Evolutionary conservation across 331 rosid genomes (phyloP), one percentile per base, ranked within the genome.

Genomic region (Acacia concinna): DNA sequence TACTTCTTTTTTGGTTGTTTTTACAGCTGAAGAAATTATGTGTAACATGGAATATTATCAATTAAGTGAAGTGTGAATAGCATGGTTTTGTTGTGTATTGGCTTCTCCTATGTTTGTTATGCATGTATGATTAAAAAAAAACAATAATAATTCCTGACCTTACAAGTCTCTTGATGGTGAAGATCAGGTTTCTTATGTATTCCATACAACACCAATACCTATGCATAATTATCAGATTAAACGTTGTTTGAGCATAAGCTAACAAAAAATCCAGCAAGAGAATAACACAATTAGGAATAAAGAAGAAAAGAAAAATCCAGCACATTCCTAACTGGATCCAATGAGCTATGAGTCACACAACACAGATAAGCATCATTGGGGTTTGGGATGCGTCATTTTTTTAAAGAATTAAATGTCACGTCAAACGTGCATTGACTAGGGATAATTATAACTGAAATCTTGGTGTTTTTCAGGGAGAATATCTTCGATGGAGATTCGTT

Each of bases 21-120:
- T 14, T 20, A 41, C 51, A 76, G 68, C 70, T 54, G 86, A 85
- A 85, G 83, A 80, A 86, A 79, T 56, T 81, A 43, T 54, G 34
- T 80, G 88, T 84, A 74, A 41, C 81, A 68, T 68, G 43, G 74
- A 87, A 76, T 59, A 74, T 47, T 74, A 85, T 82, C 82, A 78
- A 83, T 81, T 60, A 68, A 78, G 47, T 38, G 18, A 84, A 84
- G 84, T 86, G 91, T 89, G 83, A 85, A 85, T 86, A 88, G 80
- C 81, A 78, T 79, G 82, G 84, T 73, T 89, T 62, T 73, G 74
- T 72, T 71, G 81, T 81, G 49, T 64, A 79, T 17, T 79, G 32
- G 13, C 30, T 57, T n/a, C n/a, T n/a, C n/a, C n/a, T n/a, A n/a
- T n/a, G n/a, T n/a, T n/a, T n/a, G n/a, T n/a, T n/a, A n/a, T n/a